phyloP scores from a whole-genome alignment of 371 early-diverging fungal genomes.

The Capillidium heterosporum region DNA sequence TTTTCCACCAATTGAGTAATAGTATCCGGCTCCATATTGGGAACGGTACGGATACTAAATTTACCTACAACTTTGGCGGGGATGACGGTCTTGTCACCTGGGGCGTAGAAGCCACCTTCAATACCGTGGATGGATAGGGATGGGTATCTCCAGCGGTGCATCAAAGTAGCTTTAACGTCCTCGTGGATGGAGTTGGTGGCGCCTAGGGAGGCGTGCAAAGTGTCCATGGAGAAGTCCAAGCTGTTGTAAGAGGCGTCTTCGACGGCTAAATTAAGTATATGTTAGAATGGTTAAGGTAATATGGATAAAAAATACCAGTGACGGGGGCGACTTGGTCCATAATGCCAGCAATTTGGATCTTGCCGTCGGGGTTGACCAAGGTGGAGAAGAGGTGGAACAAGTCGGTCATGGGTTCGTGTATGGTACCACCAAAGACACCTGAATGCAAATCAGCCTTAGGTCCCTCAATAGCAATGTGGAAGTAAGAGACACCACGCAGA shows the following conservation, averaged over 20 bases:
- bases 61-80: constrained; percentile 91
- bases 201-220: constrained; percentile 67
- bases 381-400: constrained; percentile 62
- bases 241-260: constrained; percentile 68
- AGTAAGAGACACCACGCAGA: constrained; percentile 66
- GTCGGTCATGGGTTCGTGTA: constrained; percentile 96
- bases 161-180: constrained; percentile 54
- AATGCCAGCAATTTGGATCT: constrained; percentile 83
- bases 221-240: constrained; percentile 60
- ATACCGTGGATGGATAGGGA: constrained; percentile 91
- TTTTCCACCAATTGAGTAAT: constrained; percentile 52
- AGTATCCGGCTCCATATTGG: constrained; percentile 71
- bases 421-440: constrained; percentile 92
- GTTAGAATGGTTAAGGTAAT: not conserved
- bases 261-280: constrained; percentile 17
- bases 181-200: constrained; percentile 57
- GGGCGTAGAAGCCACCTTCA: constrained; percentile 87
- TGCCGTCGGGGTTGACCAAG: constrained; percentile 70
- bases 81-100: constrained; percentile 93
- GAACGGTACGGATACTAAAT: constrained; percentile 88
- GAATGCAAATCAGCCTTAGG: constrained; percentile 85
- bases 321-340: constrained; percentile 76
- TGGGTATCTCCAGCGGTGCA: constrained; percentile 86
- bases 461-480: constrained; percentile 53
- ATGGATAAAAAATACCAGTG: constrained; percentile 24